Evolutionary conservation across 768 basidiomycete species (phyloP), one percentile per base, ranked within the genome.

Genomic region (Hypholoma fasciculare): DNA sequence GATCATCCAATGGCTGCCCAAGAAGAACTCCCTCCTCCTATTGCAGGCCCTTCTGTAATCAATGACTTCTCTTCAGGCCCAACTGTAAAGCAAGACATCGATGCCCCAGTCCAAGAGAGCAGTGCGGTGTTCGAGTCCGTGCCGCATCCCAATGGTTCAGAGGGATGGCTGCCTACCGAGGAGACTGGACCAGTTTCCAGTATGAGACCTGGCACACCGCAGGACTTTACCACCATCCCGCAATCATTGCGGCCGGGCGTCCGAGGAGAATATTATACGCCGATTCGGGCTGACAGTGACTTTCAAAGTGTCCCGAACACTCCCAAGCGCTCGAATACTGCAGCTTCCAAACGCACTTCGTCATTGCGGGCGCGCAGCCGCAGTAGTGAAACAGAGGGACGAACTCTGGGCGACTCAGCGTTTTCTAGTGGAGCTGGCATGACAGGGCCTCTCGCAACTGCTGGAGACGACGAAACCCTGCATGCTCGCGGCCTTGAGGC

Each of bases 371-470:
- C 66, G 57, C 70, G 70, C 50, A 77, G 73, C 52, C 73, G 75
- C n/a, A n/a, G n/a, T 59, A 74, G 70, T 30, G 67, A 68, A n/a
- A 54, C 61, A 12, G 74, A 76, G 34, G 75, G 73, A 16, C 65
- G 67, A 14, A 63, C 69, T 1, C 62, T 75, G 12, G 60, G 63
- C 17, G 76, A 73, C 5, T 72, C 72, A 14, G 72, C 82, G 4
- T 86, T 88, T 65, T 77, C 77, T 26, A 76, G 78, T 46, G 87
- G 86, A 1, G 81, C 84, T 8, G 82, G 81, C 1, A 80, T 79
- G 4, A 78, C 78, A 0, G 82, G 82, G 5, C 82, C 83, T 0
- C 67, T 70, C 17, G 74, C 81, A 3, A 72, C 72, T 16, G 76
- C 78, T 2, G 72, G 75, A 17, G 64, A 74, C 2, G 78, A 82